A percentile compares a stretch with the other conserved stretches of the same genome.
phyloP scores from a whole-genome alignment of 352 stramenopile genomes.

The Phytophthora cajani region DNA sequence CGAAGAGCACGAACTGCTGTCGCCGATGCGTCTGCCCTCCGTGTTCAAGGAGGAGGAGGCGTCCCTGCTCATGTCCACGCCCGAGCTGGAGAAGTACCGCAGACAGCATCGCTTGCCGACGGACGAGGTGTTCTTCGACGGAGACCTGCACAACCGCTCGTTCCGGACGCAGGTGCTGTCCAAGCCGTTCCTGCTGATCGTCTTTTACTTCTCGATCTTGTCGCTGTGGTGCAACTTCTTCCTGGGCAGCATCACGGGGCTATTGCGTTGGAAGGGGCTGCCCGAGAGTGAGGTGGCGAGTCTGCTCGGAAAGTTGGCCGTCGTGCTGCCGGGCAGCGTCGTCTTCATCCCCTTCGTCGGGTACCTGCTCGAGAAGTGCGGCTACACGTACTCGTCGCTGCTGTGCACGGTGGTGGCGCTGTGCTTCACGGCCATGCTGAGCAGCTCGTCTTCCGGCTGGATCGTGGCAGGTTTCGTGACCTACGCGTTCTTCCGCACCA shows the following conservation, averaged over 20 bases:
- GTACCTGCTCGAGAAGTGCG: slow-evolving; percentile 72
- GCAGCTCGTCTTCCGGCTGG: slow-evolving; percentile 40
- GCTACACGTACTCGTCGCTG: slow-evolving; percentile 64
- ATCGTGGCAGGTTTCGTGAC: slow-evolving; percentile 69
- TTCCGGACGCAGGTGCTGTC: slow-evolving; percentile 72
- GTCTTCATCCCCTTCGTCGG: slow-evolving; percentile 81
- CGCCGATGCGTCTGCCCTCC: slow-evolving; percentile 59
- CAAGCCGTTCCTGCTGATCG: slow-evolving; percentile 70
- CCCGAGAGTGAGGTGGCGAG: slow-evolving; percentile 42
- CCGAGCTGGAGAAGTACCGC: slow-evolving; percentile 52
- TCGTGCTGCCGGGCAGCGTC: slow-evolving; percentile 73
- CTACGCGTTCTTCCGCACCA: slow-evolving; percentile 85
- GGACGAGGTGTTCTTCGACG: slow-evolving; percentile 46
- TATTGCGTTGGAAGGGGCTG: slow-evolving; percentile 63
- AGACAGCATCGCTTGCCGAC: slow-evolving; percentile 28
- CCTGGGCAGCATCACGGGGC: slow-evolving; percentile 66
- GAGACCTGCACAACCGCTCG: slow-evolving; percentile 57
- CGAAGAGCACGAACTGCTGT: slow-evolving; percentile 57
- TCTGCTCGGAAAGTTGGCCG: slow-evolving; percentile 58
- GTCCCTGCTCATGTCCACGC: slow-evolving; percentile 56
- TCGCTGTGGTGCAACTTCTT: slow-evolving; percentile 90
- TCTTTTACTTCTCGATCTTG: slow-evolving; percentile 76
- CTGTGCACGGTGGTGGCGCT: slow-evolving; percentile 51
- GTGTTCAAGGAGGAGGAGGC: slow-evolving; percentile 67
- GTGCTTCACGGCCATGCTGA: slow-evolving; percentile 53